Conservation (phyloP, 306 rosid species). For the Biancaea sappan region DNA sequence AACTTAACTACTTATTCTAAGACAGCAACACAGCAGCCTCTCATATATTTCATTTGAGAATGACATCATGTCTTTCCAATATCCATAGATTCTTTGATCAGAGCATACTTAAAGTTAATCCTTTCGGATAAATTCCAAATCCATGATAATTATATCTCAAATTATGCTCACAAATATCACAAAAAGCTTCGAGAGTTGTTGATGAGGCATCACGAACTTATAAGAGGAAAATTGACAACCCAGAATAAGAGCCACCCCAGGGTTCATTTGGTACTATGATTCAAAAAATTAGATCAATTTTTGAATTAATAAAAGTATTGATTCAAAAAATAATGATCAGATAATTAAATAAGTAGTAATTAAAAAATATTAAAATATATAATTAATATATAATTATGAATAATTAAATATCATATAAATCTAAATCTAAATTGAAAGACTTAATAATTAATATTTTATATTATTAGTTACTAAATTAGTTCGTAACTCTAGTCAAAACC, state of each 20-base stretch:
- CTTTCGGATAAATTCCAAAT: constrained; percentile 22
- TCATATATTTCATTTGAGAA: constrained; percentile 19
- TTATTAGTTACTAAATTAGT: too few species aligned
- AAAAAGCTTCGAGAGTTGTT: neutral
- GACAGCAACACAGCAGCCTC: constrained; percentile 11
- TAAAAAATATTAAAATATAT: too few species aligned
- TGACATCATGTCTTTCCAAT: constrained; percentile 32
- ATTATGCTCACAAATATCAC: constrained; percentile 12
- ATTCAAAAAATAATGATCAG: too few species aligned
- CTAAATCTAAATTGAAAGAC: too few species aligned
- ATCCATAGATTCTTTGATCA: constrained; percentile 11
- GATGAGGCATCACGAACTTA: neutral
- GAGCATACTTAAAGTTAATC: neutral
- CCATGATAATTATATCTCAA: constrained; percentile 26
- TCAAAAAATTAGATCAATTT: too few species aligned
- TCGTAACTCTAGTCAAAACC: too few species aligned
- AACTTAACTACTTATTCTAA: constrained; percentile 26
- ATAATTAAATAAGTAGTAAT: too few species aligned
- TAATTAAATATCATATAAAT: too few species aligned
- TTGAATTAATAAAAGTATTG: too few species aligned
- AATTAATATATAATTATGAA: too few species aligned
- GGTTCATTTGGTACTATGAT: neutral
- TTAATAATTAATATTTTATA: too few species aligned
- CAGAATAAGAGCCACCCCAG: neutral
- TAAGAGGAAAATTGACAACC: neutral